These are phyloP conservation scores for Daldinia bambusicola DNA, from an alignment of 495 filamentous ascomycete species.

Conservation along the genomic window DNA sequence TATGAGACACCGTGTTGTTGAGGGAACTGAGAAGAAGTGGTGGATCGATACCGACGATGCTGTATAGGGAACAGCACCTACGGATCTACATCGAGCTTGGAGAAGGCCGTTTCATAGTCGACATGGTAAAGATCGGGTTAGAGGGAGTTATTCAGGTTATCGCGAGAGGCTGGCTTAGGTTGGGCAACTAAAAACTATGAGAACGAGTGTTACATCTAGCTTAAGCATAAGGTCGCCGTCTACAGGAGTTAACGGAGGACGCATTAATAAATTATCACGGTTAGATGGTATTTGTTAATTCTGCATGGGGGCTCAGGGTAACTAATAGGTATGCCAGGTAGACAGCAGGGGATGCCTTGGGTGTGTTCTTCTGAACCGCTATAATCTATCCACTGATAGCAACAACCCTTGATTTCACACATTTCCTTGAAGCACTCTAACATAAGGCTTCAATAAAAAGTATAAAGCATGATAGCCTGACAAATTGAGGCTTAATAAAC, in stretches of 20 bases:
- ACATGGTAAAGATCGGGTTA: background rate
- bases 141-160: no score
- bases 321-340: no score
- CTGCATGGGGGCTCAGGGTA: no score
- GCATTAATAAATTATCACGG: background rate
- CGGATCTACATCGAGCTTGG: background rate
- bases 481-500: no score
- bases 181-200: background rate
- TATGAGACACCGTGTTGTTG: background rate
- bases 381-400: no score
- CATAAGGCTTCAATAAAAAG: no score
- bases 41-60: slow-evolving; percentile 31
- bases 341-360: no score
- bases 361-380: no score
- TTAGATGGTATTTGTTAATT: no score
- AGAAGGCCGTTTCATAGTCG: background rate
- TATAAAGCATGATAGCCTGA: no score
- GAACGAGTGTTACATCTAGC: background rate
- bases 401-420: no score
- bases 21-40: slow-evolving; percentile 22
- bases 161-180: background rate
- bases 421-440: no score
- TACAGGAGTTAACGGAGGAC: background rate
- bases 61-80: background rate
- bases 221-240: background rate